Percentiles rank a stretch among this genome's conserved stretches.
These are phyloP conservation scores for Sequoia sempervirens DNA, from an alignment of 75 land plant species.

Conservation along the genomic window DNA sequence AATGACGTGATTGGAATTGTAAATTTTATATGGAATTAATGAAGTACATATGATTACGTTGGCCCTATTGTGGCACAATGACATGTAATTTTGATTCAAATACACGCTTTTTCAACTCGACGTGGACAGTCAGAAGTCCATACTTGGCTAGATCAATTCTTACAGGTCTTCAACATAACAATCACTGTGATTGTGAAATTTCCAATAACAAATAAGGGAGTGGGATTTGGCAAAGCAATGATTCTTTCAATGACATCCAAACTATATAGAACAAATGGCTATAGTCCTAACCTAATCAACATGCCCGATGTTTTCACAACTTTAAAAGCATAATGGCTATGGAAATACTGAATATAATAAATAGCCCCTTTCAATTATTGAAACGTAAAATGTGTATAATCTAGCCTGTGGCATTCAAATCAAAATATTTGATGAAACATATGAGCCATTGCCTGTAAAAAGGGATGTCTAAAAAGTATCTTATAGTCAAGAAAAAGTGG, in stretches of 20 bases:
- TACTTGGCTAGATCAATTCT: background rate
- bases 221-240: background rate
- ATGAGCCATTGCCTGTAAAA: background rate
- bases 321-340: background rate
- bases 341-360: background rate
- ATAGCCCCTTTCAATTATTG: background rate
- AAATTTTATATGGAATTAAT: too few relatives aligned
- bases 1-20: too few relatives aligned
- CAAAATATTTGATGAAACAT: background rate
- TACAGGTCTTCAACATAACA: background rate
- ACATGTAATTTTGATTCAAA: background rate
- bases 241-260: background rate
- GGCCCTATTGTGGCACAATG: too few relatives aligned
- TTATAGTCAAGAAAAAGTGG: background rate
- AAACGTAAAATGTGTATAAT: background rate
- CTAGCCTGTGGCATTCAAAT: background rate
- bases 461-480: background rate
- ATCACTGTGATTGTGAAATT: background rate
- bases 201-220: background rate
- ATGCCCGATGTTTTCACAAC: background rate
- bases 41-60: too few relatives aligned
- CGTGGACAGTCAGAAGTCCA: background rate
- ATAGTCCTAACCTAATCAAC: background rate
- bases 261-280: background rate
- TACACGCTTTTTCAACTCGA: background rate